phyloP scores from a whole-genome alignment of 2,329 filamentous ascomycete species.

The Alternaria viburni region DNA sequence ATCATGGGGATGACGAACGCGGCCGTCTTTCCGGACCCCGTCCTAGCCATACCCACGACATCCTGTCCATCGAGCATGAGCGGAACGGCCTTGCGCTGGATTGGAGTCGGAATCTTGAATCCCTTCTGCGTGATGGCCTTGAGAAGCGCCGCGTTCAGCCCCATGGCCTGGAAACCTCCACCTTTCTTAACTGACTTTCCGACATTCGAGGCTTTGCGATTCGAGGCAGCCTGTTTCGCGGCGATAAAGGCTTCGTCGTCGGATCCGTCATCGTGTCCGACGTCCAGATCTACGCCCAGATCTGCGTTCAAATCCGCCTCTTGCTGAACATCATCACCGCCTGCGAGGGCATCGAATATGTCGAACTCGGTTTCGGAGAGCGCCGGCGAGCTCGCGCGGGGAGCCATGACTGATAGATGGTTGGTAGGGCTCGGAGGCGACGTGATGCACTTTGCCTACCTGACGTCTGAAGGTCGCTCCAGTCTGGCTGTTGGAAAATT shows the following conservation, averaged over 20 bases:
- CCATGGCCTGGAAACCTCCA: constrained; percentile 96
- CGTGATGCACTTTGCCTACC: constrained; percentile 17
- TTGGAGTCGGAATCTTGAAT: constrained; percentile 94
- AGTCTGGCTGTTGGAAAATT: constrained; percentile 22
- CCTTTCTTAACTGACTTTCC: constrained; percentile 90
- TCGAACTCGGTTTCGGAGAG: constrained; percentile 90
- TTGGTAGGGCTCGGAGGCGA: constrained; percentile 1
- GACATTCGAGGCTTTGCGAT: constrained; percentile 80
- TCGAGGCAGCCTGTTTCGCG: constrained; percentile 82
- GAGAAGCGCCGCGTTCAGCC: constrained; percentile 79
- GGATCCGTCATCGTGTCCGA: constrained; percentile 63
- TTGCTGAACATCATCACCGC: constrained; percentile 59
- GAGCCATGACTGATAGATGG: constrained; percentile 64
- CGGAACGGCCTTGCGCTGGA: constrained; percentile 96
- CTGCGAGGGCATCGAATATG: constrained; percentile 79
- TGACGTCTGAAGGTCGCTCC: constrained; percentile 3
- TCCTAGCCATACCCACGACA: constrained; percentile 98
- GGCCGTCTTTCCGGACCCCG: constrained; percentile 98
- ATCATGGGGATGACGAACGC: constrained; percentile 99
- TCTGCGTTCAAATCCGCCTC: constrained; percentile 46
- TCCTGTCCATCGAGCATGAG: constrained; percentile 88
- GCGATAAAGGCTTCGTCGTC: constrained; percentile 90
- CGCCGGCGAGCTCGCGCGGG: constrained; percentile 78
- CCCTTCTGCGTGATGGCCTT: constrained; percentile 94
- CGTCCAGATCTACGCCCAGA: constrained; percentile 43